These are phyloP conservation scores for Suillus lakei DNA, from an alignment of 768 basidiomycete genomes.

Conservation along the genomic window DNA sequence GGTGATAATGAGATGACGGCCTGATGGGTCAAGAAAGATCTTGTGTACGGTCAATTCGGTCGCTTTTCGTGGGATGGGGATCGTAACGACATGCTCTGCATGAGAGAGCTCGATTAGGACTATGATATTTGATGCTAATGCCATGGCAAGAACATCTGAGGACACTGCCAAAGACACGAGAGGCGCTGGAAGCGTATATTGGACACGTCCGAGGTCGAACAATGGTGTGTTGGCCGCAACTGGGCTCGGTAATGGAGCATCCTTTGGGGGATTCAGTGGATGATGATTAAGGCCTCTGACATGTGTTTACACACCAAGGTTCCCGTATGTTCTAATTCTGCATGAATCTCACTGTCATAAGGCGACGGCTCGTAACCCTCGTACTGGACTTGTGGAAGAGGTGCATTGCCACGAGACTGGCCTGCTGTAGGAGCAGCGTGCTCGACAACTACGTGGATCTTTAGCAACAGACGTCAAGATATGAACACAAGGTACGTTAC, in stretches of 20 bases:
- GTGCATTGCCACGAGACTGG: conserved; percentile 36
- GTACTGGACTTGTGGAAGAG: conserved; percentile 69
- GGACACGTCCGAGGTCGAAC: conserved; percentile 87
- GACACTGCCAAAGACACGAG: conserved; percentile 82
- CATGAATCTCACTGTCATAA: conserved; percentile 51
- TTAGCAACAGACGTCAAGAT: conserved; percentile 12
- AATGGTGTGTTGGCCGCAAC: conserved; percentile 55
- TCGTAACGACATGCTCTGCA: conserved; percentile 83
- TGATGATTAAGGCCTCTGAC: conserved; percentile 3
- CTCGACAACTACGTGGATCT: conserved; percentile 73
- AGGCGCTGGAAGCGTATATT: conserved; percentile 86
- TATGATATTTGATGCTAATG: conserved; percentile 71
- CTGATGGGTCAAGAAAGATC: conserved; percentile 92
- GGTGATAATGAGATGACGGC: conserved; percentile 86
- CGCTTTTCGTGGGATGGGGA: conserved; percentile 76
- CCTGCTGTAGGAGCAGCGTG: conserved; percentile 64
- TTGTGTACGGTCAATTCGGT: conserved; percentile 80
- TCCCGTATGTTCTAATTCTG: conserved; percentile 44
- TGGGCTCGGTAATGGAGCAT: conserved; percentile 26
- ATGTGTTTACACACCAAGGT: conserved; percentile 19
- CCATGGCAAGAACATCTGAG: conserved; percentile 89
- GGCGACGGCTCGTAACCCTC: conserved; percentile 89
- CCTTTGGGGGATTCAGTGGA: conserved; percentile 33
- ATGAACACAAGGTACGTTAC: conserved; percentile 31
- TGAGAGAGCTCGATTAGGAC: conserved; percentile 90